Evolutionary conservation across 2,329 filamentous ascomycete genomes (phyloP), one percentile per base, ranked within the genome.

Genomic region (Nothomitra cinnamomea): DNA sequence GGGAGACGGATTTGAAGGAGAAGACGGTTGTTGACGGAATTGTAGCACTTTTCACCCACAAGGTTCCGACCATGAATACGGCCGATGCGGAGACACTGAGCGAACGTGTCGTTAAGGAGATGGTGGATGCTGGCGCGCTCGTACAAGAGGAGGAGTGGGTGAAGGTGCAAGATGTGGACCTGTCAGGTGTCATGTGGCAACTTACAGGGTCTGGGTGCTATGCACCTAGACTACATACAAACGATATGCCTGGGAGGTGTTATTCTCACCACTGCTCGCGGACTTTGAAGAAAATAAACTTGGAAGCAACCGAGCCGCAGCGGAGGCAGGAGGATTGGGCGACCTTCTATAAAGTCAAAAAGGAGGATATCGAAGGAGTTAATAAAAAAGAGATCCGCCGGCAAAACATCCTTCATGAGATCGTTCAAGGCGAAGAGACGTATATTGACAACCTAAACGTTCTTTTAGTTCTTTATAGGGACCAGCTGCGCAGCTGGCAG

Each of bases 11-110:
- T 66, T 70, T 98, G 48, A 88, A 85, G 64, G 79, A 85, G 63
- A 85, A 87, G 62, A 82, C 85, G 1, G 81, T 98, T 52, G 83
- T 87, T 55, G 89, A 96, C 60, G 89, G 87, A 1, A 74, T 98
- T 42, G 82, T 95, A 42, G 85, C 82, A 28, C 72, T 98, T 5
- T 96, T 98, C 65, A 94, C 87, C 1, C 79, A 86, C 68, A 96
- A 95, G 67, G 88, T 98, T 0, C 89, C 92, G 0, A 98, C 88
- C 0, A 95, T 98, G 87, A 96, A 98, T 61, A 90, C 92, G 42
- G 89, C 90, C 4, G 94, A 98, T 71, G 92, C 92, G 0, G 92
- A 98, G 65, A 83, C 82, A 1, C 73, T 98, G 52, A 87, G 86
- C 57, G 77, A 79, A 55, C 80, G 79, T 41, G 85, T 95, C 0